Base-by-base conservation (phyloP, 495 filamentous ascomycete species). In the Aspergillus nidulans region DNA sequence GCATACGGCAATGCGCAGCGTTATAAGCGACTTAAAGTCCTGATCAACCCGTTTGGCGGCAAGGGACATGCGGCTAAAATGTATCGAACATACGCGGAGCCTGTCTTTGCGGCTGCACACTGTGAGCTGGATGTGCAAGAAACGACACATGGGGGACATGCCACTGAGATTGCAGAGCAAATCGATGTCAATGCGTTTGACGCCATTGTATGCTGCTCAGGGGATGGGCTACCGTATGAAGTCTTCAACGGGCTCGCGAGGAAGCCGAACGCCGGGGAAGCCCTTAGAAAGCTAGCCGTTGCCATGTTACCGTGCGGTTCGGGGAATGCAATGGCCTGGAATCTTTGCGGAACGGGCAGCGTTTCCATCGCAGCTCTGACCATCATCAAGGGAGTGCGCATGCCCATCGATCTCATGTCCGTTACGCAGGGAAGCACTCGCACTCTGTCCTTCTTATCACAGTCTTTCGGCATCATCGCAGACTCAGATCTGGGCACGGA, bases 311-410 rank as follows among this genome's bases (percentile, higher is more conserved):
- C 94, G 8, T 94, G 92, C 64, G 94, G 94, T 6, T 90, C 88
- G 42, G 94, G 92, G 3, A 98, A 98, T 66, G 92, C 90, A 21
- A 87, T 97, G 89, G 87, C 86, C 42, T 88, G 86, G 77, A 97
- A 96, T 61, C 72, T 95, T 30, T 88, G 87, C 49, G 94, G 92
- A 2, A 94, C 90, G 1, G 81, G 85, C 30, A 87, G 83, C 57
- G 81, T 87, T 10, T 87, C 84, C 48, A 64, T 90, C 46, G 89
- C 91, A 3, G 87, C 92, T 8, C 67, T 98, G 57, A 81, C 81
- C 4, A 85, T 96, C 16, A 79, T 97, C 53, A 98, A 98, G 67
- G 91, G 90, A 6, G 68, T 95, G 30, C 77, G 82, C 15, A 92
- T 85, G 13, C 85, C 90, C 2, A 64, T 97, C 18, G 94, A 98